A percentile compares a stretch with the other conserved stretches of the same genome.
Conservation (phyloP, 345 rosid genomes). For the Hypericum androsaemum region DNA sequence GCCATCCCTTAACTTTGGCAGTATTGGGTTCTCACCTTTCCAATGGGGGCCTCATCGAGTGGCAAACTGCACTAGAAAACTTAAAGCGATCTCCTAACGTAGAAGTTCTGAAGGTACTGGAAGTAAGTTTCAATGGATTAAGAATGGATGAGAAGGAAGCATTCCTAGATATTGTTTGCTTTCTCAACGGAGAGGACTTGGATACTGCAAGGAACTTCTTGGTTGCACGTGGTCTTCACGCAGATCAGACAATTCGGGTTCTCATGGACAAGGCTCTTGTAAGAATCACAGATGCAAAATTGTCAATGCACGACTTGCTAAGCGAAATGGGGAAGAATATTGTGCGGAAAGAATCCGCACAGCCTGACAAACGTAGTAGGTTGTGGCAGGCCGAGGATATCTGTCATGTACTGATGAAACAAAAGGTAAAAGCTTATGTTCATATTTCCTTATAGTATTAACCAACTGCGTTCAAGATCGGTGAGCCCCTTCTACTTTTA, state of each 20-base stretch:
- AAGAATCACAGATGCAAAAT: slow-evolving; percentile 4
- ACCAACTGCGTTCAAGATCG: background rate
- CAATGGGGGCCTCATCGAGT: background rate
- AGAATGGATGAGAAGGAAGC: background rate
- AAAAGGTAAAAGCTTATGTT: slow-evolving; percentile 5
- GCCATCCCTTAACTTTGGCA: slow-evolving; percentile 6
- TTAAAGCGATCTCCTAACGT: background rate
- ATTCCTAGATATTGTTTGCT: slow-evolving; percentile 14
- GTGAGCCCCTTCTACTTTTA: background rate
- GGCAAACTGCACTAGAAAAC: background rate
- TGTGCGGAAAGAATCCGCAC: slow-evolving; percentile 6
- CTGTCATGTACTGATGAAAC: slow-evolving; percentile 2
- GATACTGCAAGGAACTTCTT: slow-evolving; percentile 5
- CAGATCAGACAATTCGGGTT: slow-evolving; percentile 8
- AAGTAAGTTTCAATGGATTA: background rate
- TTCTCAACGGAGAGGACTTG: slow-evolving; percentile 15
- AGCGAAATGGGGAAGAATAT: slow-evolving; percentile 12
- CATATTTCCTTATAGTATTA: background rate
- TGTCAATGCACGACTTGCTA: slow-evolving; percentile 16
- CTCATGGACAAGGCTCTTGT: slow-evolving; percentile 19
- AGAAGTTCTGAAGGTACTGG: background rate
- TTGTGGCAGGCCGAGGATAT: slow-evolving; percentile 18
- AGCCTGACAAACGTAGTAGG: slow-evolving; percentile 13
- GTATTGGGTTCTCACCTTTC: slow-evolving; percentile 1
- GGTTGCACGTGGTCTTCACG: slow-evolving; percentile 8